Evolutionary conservation across 2,329 filamentous ascomycete genomes (phyloP).

Genomic region (Trichoderma gracile): DNA sequence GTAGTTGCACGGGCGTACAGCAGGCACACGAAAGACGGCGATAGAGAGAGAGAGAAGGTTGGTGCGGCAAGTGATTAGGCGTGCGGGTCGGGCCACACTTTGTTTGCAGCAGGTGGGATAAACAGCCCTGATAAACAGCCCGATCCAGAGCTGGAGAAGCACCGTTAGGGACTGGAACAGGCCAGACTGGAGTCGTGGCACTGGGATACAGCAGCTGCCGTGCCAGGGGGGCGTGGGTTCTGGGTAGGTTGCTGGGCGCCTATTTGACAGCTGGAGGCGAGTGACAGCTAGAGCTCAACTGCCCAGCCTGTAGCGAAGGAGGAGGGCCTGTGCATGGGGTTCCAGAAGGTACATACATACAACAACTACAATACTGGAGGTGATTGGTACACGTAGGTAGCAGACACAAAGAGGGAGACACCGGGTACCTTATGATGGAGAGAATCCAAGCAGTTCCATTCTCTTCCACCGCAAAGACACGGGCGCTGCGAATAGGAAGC

Average conservation of each 20-base stretch:
- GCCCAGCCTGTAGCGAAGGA: no score
- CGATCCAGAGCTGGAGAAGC: not conserved
- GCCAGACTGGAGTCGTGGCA: not conserved
- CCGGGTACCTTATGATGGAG: no score
- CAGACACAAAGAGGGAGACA: not conserved
- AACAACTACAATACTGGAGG: no score
- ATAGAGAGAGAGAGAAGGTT: not conserved
- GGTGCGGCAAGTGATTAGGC: not conserved
- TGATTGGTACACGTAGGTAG: not conserved
- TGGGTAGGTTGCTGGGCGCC: not conserved
- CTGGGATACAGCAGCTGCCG: not conserved
- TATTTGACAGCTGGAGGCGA: not conserved
- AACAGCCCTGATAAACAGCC: no score
- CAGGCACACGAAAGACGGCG: no score
- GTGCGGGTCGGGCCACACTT: not conserved
- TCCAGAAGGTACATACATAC: not conserved
- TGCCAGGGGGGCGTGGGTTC: not conserved
- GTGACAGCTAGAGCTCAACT: no score
- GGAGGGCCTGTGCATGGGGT: no score
- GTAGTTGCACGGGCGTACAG: no score
- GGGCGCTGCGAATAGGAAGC: conserved; percentile 2
- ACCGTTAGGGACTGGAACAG: not conserved
- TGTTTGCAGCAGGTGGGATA: not conserved
- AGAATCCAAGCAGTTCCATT: not conserved
- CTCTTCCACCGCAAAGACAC: not conserved